Evolutionary conservation across 164 flowering plant genomes (phyloP).

Genomic region (Sedum album): DNA sequence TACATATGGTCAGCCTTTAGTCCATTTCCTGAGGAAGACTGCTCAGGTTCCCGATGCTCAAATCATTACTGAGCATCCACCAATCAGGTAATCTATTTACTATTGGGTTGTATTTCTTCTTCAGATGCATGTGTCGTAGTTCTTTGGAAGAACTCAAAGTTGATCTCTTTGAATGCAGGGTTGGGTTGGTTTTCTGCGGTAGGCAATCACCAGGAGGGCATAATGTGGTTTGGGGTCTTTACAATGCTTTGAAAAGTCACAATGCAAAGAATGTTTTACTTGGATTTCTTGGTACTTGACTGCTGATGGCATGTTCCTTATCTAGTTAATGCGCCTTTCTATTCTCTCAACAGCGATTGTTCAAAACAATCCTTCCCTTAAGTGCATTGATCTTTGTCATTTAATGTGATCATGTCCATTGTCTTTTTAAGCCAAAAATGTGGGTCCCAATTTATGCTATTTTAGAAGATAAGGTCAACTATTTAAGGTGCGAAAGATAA

Average conservation of each 20-base stretch:
- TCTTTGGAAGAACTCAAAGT: not conserved
- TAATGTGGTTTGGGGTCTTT: slow-evolving; percentile 95
- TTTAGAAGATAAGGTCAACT: not conserved
- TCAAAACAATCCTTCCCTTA: not conserved
- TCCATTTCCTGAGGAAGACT: slow-evolving; percentile 74
- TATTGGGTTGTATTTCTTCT: not conserved
- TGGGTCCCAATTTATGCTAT: not conserved
- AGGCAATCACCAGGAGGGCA: slow-evolving; percentile 99
- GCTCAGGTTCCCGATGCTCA: slow-evolving; percentile 81
- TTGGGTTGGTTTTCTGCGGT: slow-evolving; percentile 90
- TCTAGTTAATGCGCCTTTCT: not conserved
- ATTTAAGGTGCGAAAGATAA: not conserved
- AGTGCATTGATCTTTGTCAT: not conserved
- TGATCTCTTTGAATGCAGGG: slow-evolving; percentile 37
- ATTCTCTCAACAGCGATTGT: not conserved
- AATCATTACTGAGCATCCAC: slow-evolving; percentile 81
- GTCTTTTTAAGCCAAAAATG: not conserved
- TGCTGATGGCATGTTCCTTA: not conserved
- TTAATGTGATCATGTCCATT: not conserved
- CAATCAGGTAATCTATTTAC: slow-evolving; percentile 49
- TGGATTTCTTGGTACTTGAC: slow-evolving; percentile 75
- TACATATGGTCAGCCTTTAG: slow-evolving; percentile 92
- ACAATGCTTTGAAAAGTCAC: slow-evolving; percentile 65
- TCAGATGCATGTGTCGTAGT: not conserved
- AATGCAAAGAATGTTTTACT: slow-evolving; percentile 65